These are phyloP conservation scores for Curvularia verruculosa DNA, from an alignment of 2,329 filamentous ascomycete species.

Conservation along the genomic window DNA sequence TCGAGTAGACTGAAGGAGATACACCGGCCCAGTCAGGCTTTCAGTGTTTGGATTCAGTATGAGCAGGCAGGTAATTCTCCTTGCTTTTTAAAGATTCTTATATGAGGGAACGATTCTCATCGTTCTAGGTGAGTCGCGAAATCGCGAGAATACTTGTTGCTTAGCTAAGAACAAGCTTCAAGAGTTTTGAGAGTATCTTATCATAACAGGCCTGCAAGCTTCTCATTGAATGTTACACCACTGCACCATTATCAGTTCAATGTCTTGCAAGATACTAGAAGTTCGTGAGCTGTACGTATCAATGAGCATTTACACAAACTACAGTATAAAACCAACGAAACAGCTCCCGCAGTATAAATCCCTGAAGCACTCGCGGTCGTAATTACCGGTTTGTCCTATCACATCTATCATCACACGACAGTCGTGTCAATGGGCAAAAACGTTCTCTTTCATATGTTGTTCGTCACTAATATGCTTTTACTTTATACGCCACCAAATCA, in stretches of 20 bases:
- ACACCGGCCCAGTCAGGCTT: neutral
- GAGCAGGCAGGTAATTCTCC: neutral
- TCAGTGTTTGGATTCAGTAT: neutral
- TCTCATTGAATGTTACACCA: neutral
- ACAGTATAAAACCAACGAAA: no score
- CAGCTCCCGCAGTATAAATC: neutral
- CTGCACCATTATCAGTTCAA: neutral
- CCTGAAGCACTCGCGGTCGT: neutral
- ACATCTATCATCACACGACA: neutral
- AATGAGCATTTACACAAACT: neutral
- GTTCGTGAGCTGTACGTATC: neutral
- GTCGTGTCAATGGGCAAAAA: neutral
- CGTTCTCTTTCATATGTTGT: neutral
- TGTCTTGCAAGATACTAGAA: neutral
- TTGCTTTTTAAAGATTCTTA: neutral
- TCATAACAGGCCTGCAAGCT: neutral
- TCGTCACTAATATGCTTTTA: neutral
- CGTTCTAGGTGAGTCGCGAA: neutral
- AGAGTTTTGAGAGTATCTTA: neutral
- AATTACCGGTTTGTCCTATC: neutral
- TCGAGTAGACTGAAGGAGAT: neutral
- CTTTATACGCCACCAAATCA: neutral
- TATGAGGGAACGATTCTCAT: neutral
- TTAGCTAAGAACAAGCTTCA: neutral
- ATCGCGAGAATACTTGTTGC: neutral